These are phyloP conservation scores for Rhizopogon vinicolor DNA, from an alignment of 768 basidiomycete genomes.

Conservation along the genomic window DNA sequence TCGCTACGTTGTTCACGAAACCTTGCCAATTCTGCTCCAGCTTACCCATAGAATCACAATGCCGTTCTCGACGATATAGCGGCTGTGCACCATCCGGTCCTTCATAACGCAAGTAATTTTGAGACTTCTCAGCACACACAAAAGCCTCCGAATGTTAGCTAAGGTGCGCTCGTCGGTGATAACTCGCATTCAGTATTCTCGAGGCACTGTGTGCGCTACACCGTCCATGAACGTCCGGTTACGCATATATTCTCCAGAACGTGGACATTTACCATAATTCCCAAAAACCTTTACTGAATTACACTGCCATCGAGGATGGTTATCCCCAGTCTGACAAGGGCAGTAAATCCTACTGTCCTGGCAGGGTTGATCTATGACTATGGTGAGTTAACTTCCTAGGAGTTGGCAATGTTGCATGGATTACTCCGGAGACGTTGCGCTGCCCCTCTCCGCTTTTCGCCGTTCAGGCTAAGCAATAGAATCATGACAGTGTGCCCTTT, in stretches of 20 bases:
- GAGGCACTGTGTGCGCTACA: neutral
- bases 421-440: neutral
- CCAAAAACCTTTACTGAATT: neutral
- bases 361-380: too few species aligned
- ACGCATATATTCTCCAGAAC: neutral
- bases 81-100: neutral
- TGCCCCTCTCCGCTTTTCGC: neutral
- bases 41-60: neutral
- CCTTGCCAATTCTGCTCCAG: neutral
- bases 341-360: neutral
- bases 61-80: neutral
- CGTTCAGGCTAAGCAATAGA: neutral
- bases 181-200: neutral
- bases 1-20: neutral
- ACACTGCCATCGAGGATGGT: neutral
- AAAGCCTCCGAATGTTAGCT: neutral
- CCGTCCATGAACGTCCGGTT: neutral
- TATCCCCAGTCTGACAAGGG: neutral
- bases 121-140: neutral
- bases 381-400: neutral
- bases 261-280: too few species aligned
- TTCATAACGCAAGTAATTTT: neutral
- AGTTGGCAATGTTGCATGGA: neutral
- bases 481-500: neutral
- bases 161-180: slow-evolving; percentile 1